Evolutionary conservation across 768 basidiomycete genomes (phyloP), one percentile per base, ranked within the genome.

Genomic region (Termitomyces sp.): DNA sequence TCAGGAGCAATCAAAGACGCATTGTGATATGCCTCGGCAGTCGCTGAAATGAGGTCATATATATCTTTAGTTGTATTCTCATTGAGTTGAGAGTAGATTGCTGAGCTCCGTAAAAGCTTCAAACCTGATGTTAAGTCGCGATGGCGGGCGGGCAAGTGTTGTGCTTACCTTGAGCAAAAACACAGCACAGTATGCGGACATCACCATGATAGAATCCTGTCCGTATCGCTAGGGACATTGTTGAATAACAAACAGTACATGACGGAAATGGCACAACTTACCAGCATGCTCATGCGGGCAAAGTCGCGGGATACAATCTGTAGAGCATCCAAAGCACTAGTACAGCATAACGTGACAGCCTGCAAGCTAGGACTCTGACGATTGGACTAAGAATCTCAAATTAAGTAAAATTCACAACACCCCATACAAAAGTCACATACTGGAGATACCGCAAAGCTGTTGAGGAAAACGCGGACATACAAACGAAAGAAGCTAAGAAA

Each of bases 171-270:
- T 86, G 61, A 93, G 73, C 60, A 94, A 72, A 66, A 91, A 87
- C 37, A 93, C 83, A 19, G 91, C 90, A 46, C 88, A 83, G 64
- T 93, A 93, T 25, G 89, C 91, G 19, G 88, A 88, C 91, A 93
- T 93, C 45, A 88, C 82, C 8, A 87, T 85, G 58, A 91, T 83
- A 5, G 88, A 86, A 67, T 93, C 91, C 73, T 93, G 91, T 8
- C 87, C 82, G 63, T 93, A 94, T 44, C 86, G 85, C 90, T 92
- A 43, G 56, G 63, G 60, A 40, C 8, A 39, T 48, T 40, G 49
- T 54, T 46, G 52, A 42, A 39, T 46, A 54, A 44, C 35, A 40
- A 40, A 35, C 12, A 17, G 41, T n/a, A 23, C 54, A 32, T 10
- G 21, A 48, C 27, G 45, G 40, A 50, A 27, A 44, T 9, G 32